phyloP scores from a whole-genome alignment of 352 stramenopile genomes.

The Globisporangium spiculum region DNA sequence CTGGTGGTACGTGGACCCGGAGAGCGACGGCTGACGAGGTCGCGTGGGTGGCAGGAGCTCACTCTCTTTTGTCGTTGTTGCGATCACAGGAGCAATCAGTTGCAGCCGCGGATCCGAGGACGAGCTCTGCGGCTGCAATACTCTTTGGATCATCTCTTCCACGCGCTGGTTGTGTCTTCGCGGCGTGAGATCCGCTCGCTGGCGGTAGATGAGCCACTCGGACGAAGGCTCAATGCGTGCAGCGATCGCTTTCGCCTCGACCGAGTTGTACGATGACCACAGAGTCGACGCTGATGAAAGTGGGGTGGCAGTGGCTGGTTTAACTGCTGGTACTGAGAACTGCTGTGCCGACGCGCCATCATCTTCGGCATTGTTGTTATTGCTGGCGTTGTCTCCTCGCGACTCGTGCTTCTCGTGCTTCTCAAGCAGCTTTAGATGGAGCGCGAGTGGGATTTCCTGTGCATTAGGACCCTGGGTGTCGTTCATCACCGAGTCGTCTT shows the following conservation, averaged over 20 bases:
- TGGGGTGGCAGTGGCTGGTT: neutral
- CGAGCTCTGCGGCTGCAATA: constrained; percentile 8
- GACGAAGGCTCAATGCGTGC: constrained; percentile 31
- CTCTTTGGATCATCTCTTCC: constrained; percentile 40
- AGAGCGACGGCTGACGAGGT: constrained; percentile 30
- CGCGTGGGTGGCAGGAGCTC: constrained; percentile 13
- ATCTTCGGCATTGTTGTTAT: neutral
- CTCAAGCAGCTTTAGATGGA: constrained; percentile 4
- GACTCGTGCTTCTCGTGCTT: neutral
- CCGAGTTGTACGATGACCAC: constrained; percentile 10
- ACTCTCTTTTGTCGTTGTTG: constrained; percentile 16
- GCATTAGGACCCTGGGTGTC: neutral
- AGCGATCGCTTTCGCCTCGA: constrained; percentile 20
- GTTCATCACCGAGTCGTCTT: too few relatives aligned
- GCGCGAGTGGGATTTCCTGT: neutral
- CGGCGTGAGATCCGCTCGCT: constrained; percentile 36
- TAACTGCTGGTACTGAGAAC: neutral
- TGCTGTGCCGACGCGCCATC: neutral
- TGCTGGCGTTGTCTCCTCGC: neutral
- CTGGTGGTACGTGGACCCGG: constrained; percentile 37
- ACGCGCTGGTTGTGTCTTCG: constrained; percentile 40
- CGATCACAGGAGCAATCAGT: neutral
- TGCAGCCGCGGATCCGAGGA: neutral
- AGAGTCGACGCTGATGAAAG: neutral
- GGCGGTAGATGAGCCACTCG: constrained; percentile 64